phyloP scores from a whole-genome alignment of 169 alveolate genomes.

The Cryptosporidium tyzzeri region DNA sequence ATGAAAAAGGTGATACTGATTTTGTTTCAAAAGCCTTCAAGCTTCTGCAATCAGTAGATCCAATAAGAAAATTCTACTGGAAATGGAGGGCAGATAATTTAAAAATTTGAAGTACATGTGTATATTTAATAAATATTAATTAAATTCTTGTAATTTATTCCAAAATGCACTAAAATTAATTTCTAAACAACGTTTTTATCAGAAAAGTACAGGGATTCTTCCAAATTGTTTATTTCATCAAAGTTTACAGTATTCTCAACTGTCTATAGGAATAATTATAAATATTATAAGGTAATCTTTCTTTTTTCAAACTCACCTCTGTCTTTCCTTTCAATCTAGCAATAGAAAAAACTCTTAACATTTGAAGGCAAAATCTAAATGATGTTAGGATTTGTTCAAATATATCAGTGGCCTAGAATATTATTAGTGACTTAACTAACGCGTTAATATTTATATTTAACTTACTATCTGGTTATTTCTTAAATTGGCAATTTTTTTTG shows the following conservation, averaged over 20 bases:
- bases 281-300: neutral
- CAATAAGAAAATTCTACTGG: constrained; percentile 55
- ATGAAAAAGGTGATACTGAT: constrained; percentile 19
- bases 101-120: neutral
- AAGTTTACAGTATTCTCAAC: constrained; percentile 27
- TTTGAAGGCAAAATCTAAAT: constrained; percentile 52
- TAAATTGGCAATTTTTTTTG: neutral
- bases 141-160: neutral
- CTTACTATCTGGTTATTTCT: constrained; percentile 62
- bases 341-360: constrained; percentile 44
- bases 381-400: constrained; percentile 68
- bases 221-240: constrained; percentile 27
- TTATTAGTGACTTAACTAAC: neutral
- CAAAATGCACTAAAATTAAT: neutral
- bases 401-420: constrained; percentile 34
- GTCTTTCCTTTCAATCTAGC: constrained; percentile 67
- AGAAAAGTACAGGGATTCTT: constrained; percentile 24
- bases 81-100: constrained; percentile 43
- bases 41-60: constrained; percentile 19
- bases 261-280: neutral
- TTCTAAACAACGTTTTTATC: constrained; percentile 17
- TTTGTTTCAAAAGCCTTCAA: neutral
- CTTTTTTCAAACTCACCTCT: constrained; percentile 40
- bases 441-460: neutral
- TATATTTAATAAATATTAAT: neutral